Base-by-base conservation (phyloP, 1,139 yeast species). In the Zygosaccharomyces pseudobailii region DNA sequence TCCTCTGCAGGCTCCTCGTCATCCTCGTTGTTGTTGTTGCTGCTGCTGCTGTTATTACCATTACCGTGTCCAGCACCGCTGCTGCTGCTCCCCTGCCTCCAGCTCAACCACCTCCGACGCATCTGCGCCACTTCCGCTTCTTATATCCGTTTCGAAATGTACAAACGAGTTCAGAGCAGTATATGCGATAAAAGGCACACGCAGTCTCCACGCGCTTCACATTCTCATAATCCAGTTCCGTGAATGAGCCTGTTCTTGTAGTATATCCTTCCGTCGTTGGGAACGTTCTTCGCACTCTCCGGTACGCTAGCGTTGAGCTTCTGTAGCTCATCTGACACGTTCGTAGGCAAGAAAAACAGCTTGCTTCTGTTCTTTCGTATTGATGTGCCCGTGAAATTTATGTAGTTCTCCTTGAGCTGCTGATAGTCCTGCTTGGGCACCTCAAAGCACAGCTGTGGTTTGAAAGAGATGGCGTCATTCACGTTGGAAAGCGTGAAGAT, bases 401-500 rank as follows among this genome's bases (percentile, higher is more conserved):
- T 53, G 44, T 55, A 56, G 47, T 54, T 52, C 30, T 54, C 54
- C 22, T 52, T 50, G 36, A 55, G 45, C 46, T 53, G 44, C 33
- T 43, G 52, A 45, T 55, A 55, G 42, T 55, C 56, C 49, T 51
- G 52, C 13, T 40, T 46, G 25, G 60, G 60, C n/a, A 55, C 59
- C 44, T 55, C 57, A 41, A 53, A 52, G 40, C 58, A 55, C 23
- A 56, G 54, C 40, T 56, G 61, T 9, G 59, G 59, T 36, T 54
- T 55, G 47, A 56, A 55, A 31, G 59, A 55, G 23, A 55, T 55
- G 17, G 58, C 59, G 21, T 55, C 61, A 41, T 56, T 54, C 28
- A 55, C 58, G 41, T 55, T 55, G 22, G 57, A 51, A 22, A 55
- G 42, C 30, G 57, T 53, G 48, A 56, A 56, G 20, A 54, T 51